Evolutionary conservation across 306 rosid species (phyloP).

Genomic region (Sophora flavescens): DNA sequence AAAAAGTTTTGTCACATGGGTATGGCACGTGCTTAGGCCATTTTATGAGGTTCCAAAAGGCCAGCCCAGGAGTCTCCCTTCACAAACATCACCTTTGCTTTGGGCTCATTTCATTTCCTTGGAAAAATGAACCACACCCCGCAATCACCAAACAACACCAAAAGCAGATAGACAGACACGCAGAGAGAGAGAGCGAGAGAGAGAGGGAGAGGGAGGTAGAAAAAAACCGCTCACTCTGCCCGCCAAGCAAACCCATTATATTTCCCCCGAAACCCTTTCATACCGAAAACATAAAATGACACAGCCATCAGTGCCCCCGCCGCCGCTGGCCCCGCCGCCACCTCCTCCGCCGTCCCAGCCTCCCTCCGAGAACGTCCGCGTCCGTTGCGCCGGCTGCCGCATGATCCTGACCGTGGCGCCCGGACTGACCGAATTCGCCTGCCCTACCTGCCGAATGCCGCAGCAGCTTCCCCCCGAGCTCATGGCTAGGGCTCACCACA

Average conservation of each 20-base stretch:
- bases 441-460: slow-evolving; percentile 85
- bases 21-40: too few relatives aligned
- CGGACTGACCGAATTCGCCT: slow-evolving; percentile 82
- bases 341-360: slow-evolving; percentile 52
- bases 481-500: slow-evolving; percentile 63
- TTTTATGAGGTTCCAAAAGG: too few relatives aligned
- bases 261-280: slow-evolving; percentile 34
- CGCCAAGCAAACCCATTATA: slow-evolving; percentile 47
- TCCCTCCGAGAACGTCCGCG: slow-evolving; percentile 69
- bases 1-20: too few relatives aligned
- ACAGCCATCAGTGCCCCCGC: slow-evolving; percentile 63
- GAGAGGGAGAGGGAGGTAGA: too few relatives aligned
- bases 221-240: slow-evolving; percentile 13
- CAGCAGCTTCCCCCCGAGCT: slow-evolving; percentile 99
- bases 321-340: slow-evolving; percentile 42
- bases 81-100: too few relatives aligned
- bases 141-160: not conserved
- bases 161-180: too few relatives aligned
- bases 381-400: slow-evolving; percentile 95
- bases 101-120: too few relatives aligned
- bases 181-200: not conserved
- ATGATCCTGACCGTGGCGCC: slow-evolving; percentile 78
- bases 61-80: too few relatives aligned
- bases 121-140: too few relatives aligned
- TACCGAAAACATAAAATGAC: slow-evolving; percentile 48